Evolutionary conservation across 768 basidiomycete species (phyloP).

Genomic region (Pulveroboletus ravenelii): DNA sequence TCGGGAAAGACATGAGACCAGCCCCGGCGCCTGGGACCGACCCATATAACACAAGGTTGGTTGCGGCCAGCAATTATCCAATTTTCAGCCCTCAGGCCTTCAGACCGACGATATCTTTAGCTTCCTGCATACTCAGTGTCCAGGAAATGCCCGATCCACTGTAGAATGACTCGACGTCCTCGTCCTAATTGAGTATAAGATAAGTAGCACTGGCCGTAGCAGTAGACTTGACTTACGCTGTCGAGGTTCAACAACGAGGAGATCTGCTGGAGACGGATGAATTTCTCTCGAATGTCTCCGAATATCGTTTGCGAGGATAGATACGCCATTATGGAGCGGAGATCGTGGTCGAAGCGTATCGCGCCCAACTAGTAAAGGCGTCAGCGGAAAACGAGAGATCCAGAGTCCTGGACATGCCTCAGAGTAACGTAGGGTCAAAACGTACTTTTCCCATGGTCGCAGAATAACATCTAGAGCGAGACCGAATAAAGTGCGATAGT

Average conservation of each 20-base stretch:
- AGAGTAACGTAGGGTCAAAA: slow-evolving; percentile 76
- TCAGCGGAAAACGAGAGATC: not conserved
- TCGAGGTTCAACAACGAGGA: slow-evolving; percentile 89
- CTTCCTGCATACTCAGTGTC: slow-evolving; percentile 77
- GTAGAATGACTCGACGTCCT: slow-evolving; percentile 93
- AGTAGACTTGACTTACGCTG: slow-evolving; percentile 37
- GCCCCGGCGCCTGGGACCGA: not conserved
- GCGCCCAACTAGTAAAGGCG: slow-evolving; percentile 70
- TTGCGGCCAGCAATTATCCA: slow-evolving; percentile 2
- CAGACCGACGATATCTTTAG: slow-evolving; percentile 60
- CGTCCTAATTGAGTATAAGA: slow-evolving; percentile 53
- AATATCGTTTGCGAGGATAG: slow-evolving; percentile 85
- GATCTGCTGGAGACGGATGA: slow-evolving; percentile 87
- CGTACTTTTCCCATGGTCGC: slow-evolving; percentile 92
- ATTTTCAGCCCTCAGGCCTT: slow-evolving; percentile 33
- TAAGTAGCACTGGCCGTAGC: slow-evolving; percentile 1
- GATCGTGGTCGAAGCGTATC: slow-evolving; percentile 89
- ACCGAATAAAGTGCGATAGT: slow-evolving; percentile 82
- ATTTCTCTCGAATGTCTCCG: slow-evolving; percentile 90
- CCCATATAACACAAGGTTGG: not conserved
- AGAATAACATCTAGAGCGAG: slow-evolving; percentile 83
- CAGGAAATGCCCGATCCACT: slow-evolving; percentile 88
- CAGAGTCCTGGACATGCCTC: slow-evolving; percentile 51
- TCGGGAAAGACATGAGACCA: not conserved
- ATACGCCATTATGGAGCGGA: slow-evolving; percentile 77